Conservation (phyloP, 495 filamentous ascomycete species). For the Acidiella bohemica region DNA sequence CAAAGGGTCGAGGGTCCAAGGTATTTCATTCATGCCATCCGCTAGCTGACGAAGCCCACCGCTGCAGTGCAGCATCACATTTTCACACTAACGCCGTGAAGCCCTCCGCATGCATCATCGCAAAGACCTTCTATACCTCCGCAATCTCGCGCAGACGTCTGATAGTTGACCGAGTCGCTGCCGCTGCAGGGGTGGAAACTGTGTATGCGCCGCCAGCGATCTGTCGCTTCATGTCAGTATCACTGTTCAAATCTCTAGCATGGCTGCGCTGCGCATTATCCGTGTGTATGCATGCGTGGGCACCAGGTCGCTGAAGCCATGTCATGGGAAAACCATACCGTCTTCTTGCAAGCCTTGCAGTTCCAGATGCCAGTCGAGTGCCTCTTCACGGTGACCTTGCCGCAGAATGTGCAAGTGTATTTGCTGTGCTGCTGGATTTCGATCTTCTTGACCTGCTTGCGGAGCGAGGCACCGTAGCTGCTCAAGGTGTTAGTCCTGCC, state of each 20-base stretch:
- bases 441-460: conserved; percentile 99
- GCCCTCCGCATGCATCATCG: conserved; percentile 6
- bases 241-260: neutral
- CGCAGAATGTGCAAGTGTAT: conserved; percentile 92
- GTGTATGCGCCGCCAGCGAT: conserved; percentile 94
- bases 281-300: too few relatives aligned
- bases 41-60: neutral
- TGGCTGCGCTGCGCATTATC: too few relatives aligned
- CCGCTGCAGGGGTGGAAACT: conserved; percentile 93
- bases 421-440: conserved; percentile 93
- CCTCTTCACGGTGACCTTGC: conserved; percentile 86
- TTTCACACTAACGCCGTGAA: conserved; percentile 17
- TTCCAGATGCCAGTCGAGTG: conserved; percentile 91
- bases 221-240: conserved; percentile 40
- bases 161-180: conserved; percentile 92
- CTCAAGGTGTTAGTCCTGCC: neutral
- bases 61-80: neutral
- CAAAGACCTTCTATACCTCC: conserved; percentile 52
- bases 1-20: too few relatives aligned
- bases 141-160: conserved; percentile 94
- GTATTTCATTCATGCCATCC: conserved; percentile 4
- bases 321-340: too few relatives aligned
- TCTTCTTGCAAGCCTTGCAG: conserved; percentile 69
- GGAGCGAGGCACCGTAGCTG: conserved; percentile 96
- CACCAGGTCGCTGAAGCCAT: too few relatives aligned